A percentile compares a stretch with the other conserved stretches of the same genome.
Evolutionary conservation across 495 filamentous ascomycete species (phyloP).

Genomic region (Hyaloscypha bicolor): DNA sequence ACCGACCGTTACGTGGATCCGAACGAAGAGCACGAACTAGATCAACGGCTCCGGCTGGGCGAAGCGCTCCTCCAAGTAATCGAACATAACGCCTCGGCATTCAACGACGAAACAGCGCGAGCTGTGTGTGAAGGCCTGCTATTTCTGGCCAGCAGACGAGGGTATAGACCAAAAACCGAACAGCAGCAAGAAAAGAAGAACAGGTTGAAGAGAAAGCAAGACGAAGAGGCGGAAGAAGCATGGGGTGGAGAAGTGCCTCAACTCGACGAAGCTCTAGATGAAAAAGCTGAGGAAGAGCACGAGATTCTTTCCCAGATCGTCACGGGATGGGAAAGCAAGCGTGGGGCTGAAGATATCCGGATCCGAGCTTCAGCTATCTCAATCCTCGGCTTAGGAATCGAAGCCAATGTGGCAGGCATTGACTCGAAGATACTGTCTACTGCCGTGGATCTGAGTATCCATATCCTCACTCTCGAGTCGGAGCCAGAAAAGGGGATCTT

Average conservation of each 20-base stretch:
- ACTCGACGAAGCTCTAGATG: slow-evolving; percentile 42
- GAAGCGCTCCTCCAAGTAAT: slow-evolving; percentile 72
- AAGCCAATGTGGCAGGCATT: slow-evolving; percentile 66
- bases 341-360: slow-evolving; percentile 73
- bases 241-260: slow-evolving; percentile 53
- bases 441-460: slow-evolving; percentile 67
- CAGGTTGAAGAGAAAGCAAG: slow-evolving; percentile 45
- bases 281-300: slow-evolving; percentile 47
- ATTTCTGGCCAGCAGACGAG: slow-evolving; percentile 65
- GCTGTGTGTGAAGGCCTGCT: slow-evolving; percentile 64
- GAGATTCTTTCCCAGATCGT: slow-evolving; percentile 66
- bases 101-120: slow-evolving; percentile 58
- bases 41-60: slow-evolving; percentile 71
- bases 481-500: slow-evolving; percentile 68
- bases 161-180: slow-evolving; percentile 55
- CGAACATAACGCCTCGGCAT: slow-evolving; percentile 63
- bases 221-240: slow-evolving; percentile 53
- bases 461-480: slow-evolving; percentile 66
- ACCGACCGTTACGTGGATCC: slow-evolving; percentile 71
- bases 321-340: slow-evolving; percentile 70
- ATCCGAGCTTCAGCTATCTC: slow-evolving; percentile 78
- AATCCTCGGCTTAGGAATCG: slow-evolving; percentile 65
- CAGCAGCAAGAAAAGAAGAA: slow-evolving; percentile 52
- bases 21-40: slow-evolving; percentile 57
- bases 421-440: slow-evolving; percentile 54